Evolutionary conservation across 805 yeast genomes (phyloP).

Genomic region (Zygosaccharomyces rouxii): DNA sequence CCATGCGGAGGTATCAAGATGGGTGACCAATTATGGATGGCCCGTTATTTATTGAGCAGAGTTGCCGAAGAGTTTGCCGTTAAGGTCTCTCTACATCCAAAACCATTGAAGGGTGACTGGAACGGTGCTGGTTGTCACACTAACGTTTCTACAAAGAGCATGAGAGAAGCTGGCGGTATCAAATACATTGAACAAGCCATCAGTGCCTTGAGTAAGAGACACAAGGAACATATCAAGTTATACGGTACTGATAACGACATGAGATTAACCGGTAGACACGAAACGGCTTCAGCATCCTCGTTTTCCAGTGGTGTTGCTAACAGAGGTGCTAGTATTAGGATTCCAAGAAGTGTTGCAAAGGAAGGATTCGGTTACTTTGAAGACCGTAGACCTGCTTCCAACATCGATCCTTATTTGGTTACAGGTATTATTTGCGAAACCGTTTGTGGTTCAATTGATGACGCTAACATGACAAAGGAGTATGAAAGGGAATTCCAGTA

Average conservation of each 20-base stretch:
- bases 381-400: slow-evolving; percentile 99
- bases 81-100: slow-evolving; percentile 98
- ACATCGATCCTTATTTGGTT: slow-evolving; percentile 97
- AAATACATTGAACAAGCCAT: slow-evolving; percentile 88
- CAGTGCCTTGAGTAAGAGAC: slow-evolving; percentile 92
- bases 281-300: slow-evolving; percentile 88
- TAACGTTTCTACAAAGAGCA: slow-evolving; percentile 85
- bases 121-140: slow-evolving; percentile 99
- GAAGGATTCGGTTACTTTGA: slow-evolving; percentile 98
- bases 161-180: slow-evolving; percentile 97
- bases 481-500: slow-evolving; percentile 64
- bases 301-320: slow-evolving; percentile 98
- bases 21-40: slow-evolving; percentile 98
- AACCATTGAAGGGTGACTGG: slow-evolving; percentile 99
- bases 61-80: slow-evolving; percentile 99
- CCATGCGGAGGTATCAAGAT: slow-evolving; percentile 92
- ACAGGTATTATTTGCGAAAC: slow-evolving; percentile 98
- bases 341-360: slow-evolving; percentile 97
- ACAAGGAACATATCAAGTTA: slow-evolving; percentile 88
- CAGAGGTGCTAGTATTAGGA: slow-evolving; percentile 98
- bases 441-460: slow-evolving; percentile 88
- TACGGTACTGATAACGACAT: slow-evolving; percentile 93
- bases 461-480: slow-evolving; percentile 91
- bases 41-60: slow-evolving; percentile 87
- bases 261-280: slow-evolving; percentile 98